A percentile compares a stretch with the other conserved stretches of the same genome.
These are phyloP conservation scores for Candida bentonensis DNA, from an alignment of 805 yeast genomes.

Conservation along the genomic window DNA sequence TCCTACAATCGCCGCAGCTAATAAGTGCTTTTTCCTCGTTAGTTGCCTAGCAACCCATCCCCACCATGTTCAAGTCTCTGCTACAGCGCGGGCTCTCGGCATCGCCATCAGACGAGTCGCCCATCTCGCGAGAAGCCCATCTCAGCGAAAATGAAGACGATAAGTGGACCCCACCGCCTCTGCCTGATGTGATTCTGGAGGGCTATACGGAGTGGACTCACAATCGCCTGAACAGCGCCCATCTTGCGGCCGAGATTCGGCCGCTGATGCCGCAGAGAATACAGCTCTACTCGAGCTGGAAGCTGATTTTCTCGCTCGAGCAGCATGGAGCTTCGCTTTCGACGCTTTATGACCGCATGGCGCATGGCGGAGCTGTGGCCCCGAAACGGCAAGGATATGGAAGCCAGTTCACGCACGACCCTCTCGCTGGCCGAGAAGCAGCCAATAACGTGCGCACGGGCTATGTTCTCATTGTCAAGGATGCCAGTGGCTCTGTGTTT, in stretches of 20 bases:
- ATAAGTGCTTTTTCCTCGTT: too few species aligned
- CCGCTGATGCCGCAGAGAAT: conserved; percentile 61
- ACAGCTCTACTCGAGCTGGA: conserved; percentile 70
- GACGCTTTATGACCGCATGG: conserved; percentile 51
- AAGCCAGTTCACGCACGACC: conserved; percentile 7
- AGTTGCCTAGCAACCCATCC: too few species aligned
- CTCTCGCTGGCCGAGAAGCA: conserved; percentile 17
- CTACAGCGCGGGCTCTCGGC: background rate
- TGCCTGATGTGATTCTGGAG: background rate
- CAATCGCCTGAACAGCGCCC: conserved; percentile 41
- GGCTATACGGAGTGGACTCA: conserved; percentile 6
- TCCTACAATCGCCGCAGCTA: too few species aligned
- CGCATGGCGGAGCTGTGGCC: conserved; percentile 23
- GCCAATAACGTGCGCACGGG: conserved; percentile 35
- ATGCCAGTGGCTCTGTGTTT: conserved; percentile 46
- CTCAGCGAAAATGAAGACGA: background rate
- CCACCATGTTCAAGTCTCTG: background rate
- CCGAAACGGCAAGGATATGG: background rate
- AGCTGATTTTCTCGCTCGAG: conserved; percentile 66
- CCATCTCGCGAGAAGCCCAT: background rate
- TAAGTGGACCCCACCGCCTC: background rate
- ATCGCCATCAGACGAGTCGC: background rate
- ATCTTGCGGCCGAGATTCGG: conserved; percentile 63
- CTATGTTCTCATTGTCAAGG: conserved; percentile 60
- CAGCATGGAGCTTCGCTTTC: conserved; percentile 82